These are phyloP conservation scores for Penicillium lagena DNA, from an alignment of 495 filamentous ascomycete genomes.

Conservation along the genomic window DNA sequence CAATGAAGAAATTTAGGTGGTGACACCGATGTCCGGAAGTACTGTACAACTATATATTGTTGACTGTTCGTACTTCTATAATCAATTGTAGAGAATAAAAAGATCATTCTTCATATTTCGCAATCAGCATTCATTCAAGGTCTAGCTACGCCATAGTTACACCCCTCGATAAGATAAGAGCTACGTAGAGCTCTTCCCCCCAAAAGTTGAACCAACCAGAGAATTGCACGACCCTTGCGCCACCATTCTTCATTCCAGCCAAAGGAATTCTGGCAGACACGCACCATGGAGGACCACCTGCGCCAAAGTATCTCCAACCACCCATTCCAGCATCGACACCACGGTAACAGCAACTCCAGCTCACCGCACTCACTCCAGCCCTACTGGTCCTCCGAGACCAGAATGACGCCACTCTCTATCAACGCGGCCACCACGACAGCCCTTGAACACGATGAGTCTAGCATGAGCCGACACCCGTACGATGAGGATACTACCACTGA, in stretches of 20 bases:
- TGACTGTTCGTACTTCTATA: no score
- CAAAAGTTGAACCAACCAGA: no score
- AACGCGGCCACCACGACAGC: conserved; percentile 32
- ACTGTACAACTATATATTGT: no score
- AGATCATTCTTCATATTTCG: no score
- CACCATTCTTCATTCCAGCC: conserved; percentile 1
- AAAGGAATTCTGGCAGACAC: not conserved
- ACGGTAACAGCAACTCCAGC: conserved; percentile 6
- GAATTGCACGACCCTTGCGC: not conserved
- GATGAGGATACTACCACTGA: conserved; percentile 38
- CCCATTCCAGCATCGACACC: conserved; percentile 16
- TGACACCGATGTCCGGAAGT: no score
- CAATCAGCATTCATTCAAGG: no score
- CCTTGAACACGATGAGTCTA: conserved; percentile 18
- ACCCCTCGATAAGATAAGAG: conserved; percentile 3
- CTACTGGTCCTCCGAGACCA: conserved; percentile 9
- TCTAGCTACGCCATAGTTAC: no score
- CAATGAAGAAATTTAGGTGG: no score
- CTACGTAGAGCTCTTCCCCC: not conserved
- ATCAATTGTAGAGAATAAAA: no score
- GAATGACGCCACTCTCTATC: conserved; percentile 15
- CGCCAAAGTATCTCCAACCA: conserved; percentile 35
- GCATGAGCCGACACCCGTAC: conserved; percentile 16
- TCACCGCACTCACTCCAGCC: conserved; percentile 9
- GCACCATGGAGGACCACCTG: conserved; percentile 32